Conservation (phyloP, 2,329 filamentous ascomycete genomes). For the Fusarium zealandicum region DNA sequence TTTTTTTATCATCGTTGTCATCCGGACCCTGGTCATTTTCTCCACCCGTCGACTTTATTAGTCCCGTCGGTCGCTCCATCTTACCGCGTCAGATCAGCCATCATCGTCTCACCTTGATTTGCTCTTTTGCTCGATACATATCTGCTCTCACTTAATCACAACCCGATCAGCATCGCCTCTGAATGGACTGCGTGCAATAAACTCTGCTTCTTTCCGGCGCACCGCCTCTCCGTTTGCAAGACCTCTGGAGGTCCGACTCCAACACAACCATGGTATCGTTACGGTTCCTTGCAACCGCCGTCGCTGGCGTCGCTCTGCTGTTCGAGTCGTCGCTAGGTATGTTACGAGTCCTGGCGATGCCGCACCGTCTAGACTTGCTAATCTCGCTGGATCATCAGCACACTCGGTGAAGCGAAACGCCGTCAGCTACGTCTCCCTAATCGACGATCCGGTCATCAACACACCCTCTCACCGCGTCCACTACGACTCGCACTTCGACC, state of each 20-base stretch:
- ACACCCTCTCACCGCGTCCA: slow-evolving; percentile 81
- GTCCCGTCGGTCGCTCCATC: slow-evolving; percentile 17
- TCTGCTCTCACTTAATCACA: not conserved
- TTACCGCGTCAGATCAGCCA: slow-evolving; percentile 8
- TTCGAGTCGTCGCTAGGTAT: slow-evolving; percentile 45
- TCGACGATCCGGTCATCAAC: slow-evolving; percentile 79
- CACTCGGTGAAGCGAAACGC: slow-evolving; percentile 79
- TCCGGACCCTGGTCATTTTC: not conserved
- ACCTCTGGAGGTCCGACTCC: slow-evolving; percentile 29
- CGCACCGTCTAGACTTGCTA: slow-evolving; percentile 14
- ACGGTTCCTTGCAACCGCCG: slow-evolving; percentile 42
- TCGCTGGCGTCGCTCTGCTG: slow-evolving; percentile 44
- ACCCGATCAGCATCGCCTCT: slow-evolving; percentile 8
- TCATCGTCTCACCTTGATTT: slow-evolving; percentile 6
- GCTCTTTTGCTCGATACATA: not conserved
- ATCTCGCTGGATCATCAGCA: slow-evolving; percentile 52
- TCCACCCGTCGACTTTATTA: not conserved
- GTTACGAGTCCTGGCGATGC: slow-evolving; percentile 9
- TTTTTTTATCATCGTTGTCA: slow-evolving; percentile 1
- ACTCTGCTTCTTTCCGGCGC: slow-evolving; percentile 15
- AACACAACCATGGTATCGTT: slow-evolving; percentile 45
- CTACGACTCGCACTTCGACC: slow-evolving; percentile 81
- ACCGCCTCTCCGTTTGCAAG: slow-evolving; percentile 23
- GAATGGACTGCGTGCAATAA: slow-evolving; percentile 33
- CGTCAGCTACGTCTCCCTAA: slow-evolving; percentile 73